These are phyloP conservation scores for Verticillium nubilum DNA, from an alignment of 2,329 filamentous ascomycete genomes.

Conservation along the genomic window DNA sequence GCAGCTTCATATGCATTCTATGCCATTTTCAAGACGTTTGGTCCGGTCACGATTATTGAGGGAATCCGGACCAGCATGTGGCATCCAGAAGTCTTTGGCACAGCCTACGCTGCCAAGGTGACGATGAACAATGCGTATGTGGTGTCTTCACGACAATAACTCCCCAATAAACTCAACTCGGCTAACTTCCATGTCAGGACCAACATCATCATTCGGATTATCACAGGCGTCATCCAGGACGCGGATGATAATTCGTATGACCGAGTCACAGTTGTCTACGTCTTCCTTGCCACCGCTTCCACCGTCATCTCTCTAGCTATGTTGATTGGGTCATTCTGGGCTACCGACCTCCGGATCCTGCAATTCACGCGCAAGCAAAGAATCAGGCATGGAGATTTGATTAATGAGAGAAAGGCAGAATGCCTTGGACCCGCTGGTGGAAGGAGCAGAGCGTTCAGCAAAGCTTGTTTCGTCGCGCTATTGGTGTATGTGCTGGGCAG, in stretches of 20 bases:
- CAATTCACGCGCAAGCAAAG: conserved; percentile 46
- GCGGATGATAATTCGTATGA: conserved; percentile 42
- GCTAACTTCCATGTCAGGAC: conserved; percentile 26
- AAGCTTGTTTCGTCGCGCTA: conserved; percentile 35
- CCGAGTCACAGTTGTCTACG: conserved; percentile 41
- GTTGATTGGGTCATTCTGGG: conserved; percentile 25
- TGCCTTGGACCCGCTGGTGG: conserved; percentile 24
- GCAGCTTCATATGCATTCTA: conserved; percentile 48
- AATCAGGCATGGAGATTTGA: conserved; percentile 27
- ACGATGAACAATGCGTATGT: conserved; percentile 41
- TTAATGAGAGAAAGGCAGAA: conserved; percentile 31
- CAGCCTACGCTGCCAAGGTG: conserved; percentile 46
- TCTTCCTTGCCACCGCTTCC: conserved; percentile 37
- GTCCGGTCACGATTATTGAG: conserved; percentile 46
- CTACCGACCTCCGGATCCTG: conserved; percentile 33
- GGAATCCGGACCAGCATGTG: conserved; percentile 45
- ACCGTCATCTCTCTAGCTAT: conserved; percentile 31
- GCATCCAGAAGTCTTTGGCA: conserved; percentile 46
- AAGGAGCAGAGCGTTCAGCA: conserved; percentile 34
- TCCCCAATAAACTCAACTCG: too few species aligned
- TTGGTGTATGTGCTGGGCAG: conserved; percentile 42
- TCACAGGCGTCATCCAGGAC: conserved; percentile 46
- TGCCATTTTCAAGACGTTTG: conserved; percentile 40
- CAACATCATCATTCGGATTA: conserved; percentile 45
- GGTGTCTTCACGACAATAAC: background rate